Base-by-base conservation (phyloP, 2,329 filamentous ascomycete genomes). In the Penicillium digitatum region DNA sequence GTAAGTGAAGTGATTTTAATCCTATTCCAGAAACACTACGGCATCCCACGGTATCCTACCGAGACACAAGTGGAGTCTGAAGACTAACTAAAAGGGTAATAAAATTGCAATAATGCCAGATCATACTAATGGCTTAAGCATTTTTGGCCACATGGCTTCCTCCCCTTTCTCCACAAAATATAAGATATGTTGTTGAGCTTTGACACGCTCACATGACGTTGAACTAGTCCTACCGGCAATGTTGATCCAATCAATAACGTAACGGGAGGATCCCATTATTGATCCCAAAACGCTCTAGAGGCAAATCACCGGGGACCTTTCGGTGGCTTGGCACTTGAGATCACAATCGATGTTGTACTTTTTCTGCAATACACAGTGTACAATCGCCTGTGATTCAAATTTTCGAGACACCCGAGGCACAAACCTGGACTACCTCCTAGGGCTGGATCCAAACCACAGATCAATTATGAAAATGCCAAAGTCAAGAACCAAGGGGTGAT, bases 251-350 rank as follows among this genome's bases (percentile, higher is more conserved):
- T 48, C 35, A 53, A 53, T 53, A 48, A 37, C 29, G 35, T 31
- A 48, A 34, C 35, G 35, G 48, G 39, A 45, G 14, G 51, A 35
- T 53, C 43, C 18, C 22, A 48, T 53, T 48, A 48, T 49, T 48
- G 43, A 34, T 24, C 9, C 16, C 20, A 34, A 22, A 29, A 31
- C 20, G 24, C 22, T 38, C 35, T 38, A 27, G 22, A 45, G 27
- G 48, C 22, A 44, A 44, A 44, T 11, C 16, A 27, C 26, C 34
- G 27, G 34, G 42, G 14, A 32, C 20, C 14, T 31, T 18, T 52
- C 20, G 35, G 49, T 2, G 6, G 12, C 31, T 29, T 45, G n/a
- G 34, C 42, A 31, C 37, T 34, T 27, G 16, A 20, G 43, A 48
- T 48, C 42, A 35, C 32, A 26, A 20, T 48, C 34, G n/a, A n/a